Percentiles rank a stretch among this genome's conserved stretches.
Conservation (phyloP, 164 flowering plant genomes). For the Macadamia integrifolia region DNA sequence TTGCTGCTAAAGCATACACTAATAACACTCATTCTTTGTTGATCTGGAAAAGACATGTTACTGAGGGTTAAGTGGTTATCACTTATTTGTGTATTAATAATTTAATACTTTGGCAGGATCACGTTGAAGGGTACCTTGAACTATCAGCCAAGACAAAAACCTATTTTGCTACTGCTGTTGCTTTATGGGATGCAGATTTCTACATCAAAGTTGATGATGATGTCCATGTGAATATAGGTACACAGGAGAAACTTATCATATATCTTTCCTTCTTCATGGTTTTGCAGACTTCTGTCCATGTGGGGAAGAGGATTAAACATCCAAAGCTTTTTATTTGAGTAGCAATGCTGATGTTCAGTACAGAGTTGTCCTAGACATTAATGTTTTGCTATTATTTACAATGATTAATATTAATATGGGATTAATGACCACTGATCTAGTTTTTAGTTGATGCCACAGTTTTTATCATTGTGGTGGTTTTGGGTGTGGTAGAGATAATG, state of each 20-base stretch:
- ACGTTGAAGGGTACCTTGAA: slow-evolving; percentile 68
- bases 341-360: too few species aligned
- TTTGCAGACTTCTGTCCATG: background rate
- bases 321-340: too few species aligned
- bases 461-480: background rate
- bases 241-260: background rate
- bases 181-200: slow-evolving; percentile 73
- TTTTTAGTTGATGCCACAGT: background rate
- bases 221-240: slow-evolving; percentile 71
- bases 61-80: background rate
- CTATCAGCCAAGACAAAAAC: slow-evolving; percentile 71
- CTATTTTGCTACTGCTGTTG: slow-evolving; percentile 61
- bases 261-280: background rate
- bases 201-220: slow-evolving; percentile 82
- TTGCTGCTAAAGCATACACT: background rate
- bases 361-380: background rate
- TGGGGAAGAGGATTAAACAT: too few species aligned
- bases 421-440: background rate
- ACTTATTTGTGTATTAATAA: background rate
- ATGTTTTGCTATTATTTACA: background rate
- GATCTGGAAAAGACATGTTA: slow-evolving; percentile 1
- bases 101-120: slow-evolving; percentile 39
- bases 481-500: background rate
- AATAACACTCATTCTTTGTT: background rate
- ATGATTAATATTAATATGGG: background rate